phyloP scores from a whole-genome alignment of 2,329 filamentous ascomycete genomes.

The Amauroascus niger region DNA sequence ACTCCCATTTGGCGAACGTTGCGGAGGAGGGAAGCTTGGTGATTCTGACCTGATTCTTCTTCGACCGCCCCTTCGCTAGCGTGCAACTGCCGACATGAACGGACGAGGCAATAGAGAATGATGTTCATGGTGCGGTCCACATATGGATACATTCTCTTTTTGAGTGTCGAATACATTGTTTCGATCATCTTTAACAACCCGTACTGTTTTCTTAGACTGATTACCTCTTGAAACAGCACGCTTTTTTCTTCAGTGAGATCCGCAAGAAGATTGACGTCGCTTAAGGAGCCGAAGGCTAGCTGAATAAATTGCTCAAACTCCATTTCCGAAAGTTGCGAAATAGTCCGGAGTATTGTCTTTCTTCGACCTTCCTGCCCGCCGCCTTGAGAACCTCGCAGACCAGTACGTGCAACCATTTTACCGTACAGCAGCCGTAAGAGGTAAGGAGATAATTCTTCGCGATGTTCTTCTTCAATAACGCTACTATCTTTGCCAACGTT shows the following conservation, averaged over 20 bases:
- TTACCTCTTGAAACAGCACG: conserved; percentile 48
- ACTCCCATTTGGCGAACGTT: conserved; percentile 53
- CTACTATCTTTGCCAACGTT: conserved; percentile 57
- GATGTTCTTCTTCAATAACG: conserved; percentile 63
- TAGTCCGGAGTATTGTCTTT: conserved; percentile 60
- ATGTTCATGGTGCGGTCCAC: conserved; percentile 61
- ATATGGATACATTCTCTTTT: conserved; percentile 60
- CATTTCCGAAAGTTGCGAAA: conserved; percentile 64
- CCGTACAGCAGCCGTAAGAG: conserved; percentile 82
- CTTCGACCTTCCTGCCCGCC: conserved; percentile 66
- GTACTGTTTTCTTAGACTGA: conserved; percentile 68
- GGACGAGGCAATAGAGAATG: conserved; percentile 70
- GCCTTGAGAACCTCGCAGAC: conserved; percentile 63
- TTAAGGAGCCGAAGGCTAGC: conserved; percentile 66
- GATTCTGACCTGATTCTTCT: conserved; percentile 21
- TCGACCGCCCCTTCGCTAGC: conserved; percentile 19
- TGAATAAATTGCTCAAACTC: conserved; percentile 74
- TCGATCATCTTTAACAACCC: conserved; percentile 89
- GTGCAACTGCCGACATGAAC: conserved; percentile 49
- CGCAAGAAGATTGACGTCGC: conserved; percentile 50
- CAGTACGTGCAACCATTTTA: conserved; percentile 72
- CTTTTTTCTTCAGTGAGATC: conserved; percentile 43
- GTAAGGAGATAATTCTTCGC: conserved; percentile 67
- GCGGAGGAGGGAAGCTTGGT: conserved; percentile 29
- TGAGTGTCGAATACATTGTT: conserved; percentile 74